Base-by-base conservation (phyloP, 306 rosid genomes). In the Casuarina glauca region DNA sequence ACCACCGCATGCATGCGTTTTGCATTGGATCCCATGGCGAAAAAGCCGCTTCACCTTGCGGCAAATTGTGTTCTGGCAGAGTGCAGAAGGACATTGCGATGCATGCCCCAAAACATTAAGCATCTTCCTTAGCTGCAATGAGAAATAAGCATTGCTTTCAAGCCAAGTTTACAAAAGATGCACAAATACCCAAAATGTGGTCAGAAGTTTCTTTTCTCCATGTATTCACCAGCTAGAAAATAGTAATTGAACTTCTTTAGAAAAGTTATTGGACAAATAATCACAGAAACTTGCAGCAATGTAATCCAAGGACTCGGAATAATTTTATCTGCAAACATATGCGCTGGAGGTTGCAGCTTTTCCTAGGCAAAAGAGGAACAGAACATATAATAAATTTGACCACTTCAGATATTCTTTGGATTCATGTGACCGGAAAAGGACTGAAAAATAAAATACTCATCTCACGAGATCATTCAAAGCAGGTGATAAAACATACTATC, bases 31-130 rank as follows among this genome's bases (percentile, higher is more conserved):
- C 26, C 98, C 99, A 62, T 96, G 98, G 46, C 98, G 99, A 82
- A 96, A 96, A 81, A 93, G 97, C 42, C 98, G 94, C 90, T 93
- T 96, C 81, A 96, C 98, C 86, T 93, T 91, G 43, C 97, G 98
- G 73, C 99, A 96, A 80, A 91, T 88, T 20, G 97, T 98, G 82
- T 96, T 91, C 72, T 87, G 96, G 80, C 99, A 96, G 51, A 76
- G 96, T 36, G 93, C 84, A 70, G 99, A 90, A 75, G 93, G 98
- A 76, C 98, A 96, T 74, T 93, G 94, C 42, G 99, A 96, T 50
- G 99, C 99, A 76, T 96, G 99, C 80, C 93, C 97, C 70, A 96
- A 88, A 70, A 93, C 93, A 86, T 96, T 98, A 74, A 96, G 99
- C 98, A 91, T 91, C 91, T 82, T 91, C 79, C 97, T 80, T 45